A percentile compares a stretch with the other conserved stretches of the same genome.
phyloP scores from a whole-genome alignment of 2,329 filamentous ascomycete genomes.

The Pestalotiopsis sp. region DNA sequence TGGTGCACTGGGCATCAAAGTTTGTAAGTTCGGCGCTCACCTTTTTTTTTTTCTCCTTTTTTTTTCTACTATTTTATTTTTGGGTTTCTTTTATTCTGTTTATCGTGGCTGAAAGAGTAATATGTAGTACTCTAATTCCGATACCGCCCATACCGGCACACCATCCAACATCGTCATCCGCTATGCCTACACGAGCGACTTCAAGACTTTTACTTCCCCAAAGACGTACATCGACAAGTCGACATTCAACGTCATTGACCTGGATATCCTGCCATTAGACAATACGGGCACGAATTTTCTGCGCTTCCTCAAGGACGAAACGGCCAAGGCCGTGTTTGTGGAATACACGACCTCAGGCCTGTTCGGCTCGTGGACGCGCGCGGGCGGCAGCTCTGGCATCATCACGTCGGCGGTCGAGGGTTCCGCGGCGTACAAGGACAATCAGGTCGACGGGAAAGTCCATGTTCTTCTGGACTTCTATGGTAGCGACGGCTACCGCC shows the following conservation, averaged over 20 bases:
- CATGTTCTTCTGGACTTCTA: conserved; percentile 56
- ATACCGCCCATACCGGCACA: conserved; percentile 50
- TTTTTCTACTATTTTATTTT: too few relatives aligned
- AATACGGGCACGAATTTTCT: conserved; percentile 43
- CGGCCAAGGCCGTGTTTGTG: conserved; percentile 52
- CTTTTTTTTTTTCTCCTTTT: neutral
- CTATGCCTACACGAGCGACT: conserved; percentile 59
- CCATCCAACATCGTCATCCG: conserved; percentile 50
- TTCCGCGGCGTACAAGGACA: conserved; percentile 48
- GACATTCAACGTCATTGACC: conserved; percentile 53
- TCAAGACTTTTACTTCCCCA: conserved; percentile 52
- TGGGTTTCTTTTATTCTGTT: too few relatives aligned
- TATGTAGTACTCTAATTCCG: conserved; percentile 46
- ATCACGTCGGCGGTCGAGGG: conserved; percentile 48
- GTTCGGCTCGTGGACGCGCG: conserved; percentile 54
- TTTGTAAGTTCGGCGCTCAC: conserved; percentile 36
- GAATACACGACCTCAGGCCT: conserved; percentile 51
- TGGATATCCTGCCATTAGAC: conserved; percentile 57
- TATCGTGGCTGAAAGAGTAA: too few relatives aligned
- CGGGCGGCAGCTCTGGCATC: conserved; percentile 43
- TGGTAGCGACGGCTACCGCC: conserved; percentile 49
- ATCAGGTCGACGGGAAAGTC: conserved; percentile 38
- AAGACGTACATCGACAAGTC: conserved; percentile 52
- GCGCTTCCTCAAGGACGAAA: conserved; percentile 60
- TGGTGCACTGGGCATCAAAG: conserved; percentile 51